A percentile compares a stretch with the other conserved stretches of the same genome.
Conservation (phyloP, 768 basidiomycete species). For the Naganishia kalamii region DNA sequence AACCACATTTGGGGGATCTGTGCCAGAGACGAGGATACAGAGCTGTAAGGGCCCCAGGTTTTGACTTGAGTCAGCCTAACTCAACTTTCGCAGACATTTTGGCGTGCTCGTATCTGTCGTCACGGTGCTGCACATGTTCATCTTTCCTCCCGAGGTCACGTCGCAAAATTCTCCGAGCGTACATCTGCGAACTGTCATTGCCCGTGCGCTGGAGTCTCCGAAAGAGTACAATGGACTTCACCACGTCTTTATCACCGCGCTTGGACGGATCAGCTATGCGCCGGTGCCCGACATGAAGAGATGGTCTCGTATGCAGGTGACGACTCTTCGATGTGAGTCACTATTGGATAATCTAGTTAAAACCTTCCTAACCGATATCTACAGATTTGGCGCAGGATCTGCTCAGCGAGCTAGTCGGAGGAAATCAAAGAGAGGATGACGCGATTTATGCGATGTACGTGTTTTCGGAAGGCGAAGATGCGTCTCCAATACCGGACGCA, state of each 20-base stretch:
- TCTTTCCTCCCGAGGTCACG: not conserved
- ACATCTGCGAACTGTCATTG: not conserved
- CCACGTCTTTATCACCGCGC: slow-evolving; percentile 68
- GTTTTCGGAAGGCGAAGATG: not conserved
- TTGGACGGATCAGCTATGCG: slow-evolving; percentile 70
- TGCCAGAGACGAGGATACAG: not conserved
- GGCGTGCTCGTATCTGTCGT: slow-evolving; percentile 31
- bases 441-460: slow-evolving; percentile 12
- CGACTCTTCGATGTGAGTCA: slow-evolving; percentile 1
- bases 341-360: not conserved
- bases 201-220: slow-evolving; percentile 57
- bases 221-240: slow-evolving; percentile 58
- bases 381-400: slow-evolving; percentile 4
- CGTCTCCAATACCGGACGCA: not conserved
- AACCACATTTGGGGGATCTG: slow-evolving; percentile 13
- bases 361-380: not conserved
- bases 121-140: slow-evolving; percentile 24
- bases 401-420: slow-evolving; percentile 9
- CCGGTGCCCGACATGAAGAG: slow-evolving; percentile 52
- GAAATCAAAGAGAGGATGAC: slow-evolving; percentile 8
- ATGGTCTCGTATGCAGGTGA: slow-evolving; percentile 46
- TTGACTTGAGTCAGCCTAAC: no score
- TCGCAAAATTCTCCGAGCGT: not conserved
- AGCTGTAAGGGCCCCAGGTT: not conserved
- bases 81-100: not conserved